phyloP scores from a whole-genome alignment of 2,329 filamentous ascomycete species.

The Xylaria arbuscula region DNA sequence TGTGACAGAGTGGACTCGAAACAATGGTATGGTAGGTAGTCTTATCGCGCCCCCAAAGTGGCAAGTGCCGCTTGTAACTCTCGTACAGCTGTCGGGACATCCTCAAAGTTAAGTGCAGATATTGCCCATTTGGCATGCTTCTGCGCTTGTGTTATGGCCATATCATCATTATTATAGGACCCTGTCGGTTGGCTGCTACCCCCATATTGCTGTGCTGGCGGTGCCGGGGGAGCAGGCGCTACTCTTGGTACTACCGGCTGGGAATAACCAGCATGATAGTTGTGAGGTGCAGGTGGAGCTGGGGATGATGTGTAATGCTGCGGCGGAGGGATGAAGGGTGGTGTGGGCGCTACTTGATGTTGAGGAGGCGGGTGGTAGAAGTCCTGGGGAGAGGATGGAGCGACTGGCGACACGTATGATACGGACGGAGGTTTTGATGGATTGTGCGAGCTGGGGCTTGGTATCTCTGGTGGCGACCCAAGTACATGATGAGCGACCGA shows the following conservation, averaged over 20 bases:
- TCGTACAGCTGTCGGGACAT: conserved; percentile 87
- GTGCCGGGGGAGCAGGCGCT: conserved; percentile 33
- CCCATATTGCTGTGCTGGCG: conserved; percentile 42
- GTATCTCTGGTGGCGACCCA: conserved; percentile 44
- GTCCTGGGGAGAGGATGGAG: conserved; percentile 49
- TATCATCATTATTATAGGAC: conserved; percentile 71
- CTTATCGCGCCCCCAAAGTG: conserved; percentile 71
- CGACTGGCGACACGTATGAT: conserved; percentile 48
- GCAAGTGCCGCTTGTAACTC: conserved; percentile 82
- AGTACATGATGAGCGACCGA: conserved; percentile 37
- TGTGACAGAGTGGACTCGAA: not conserved
- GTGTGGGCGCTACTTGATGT: conserved; percentile 45
- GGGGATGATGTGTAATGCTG: conserved; percentile 42
- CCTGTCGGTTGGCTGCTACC: conserved; percentile 41
- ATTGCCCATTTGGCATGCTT: conserved; percentile 98
- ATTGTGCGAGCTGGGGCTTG: conserved; percentile 42
- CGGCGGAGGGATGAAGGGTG: conserved; percentile 42
- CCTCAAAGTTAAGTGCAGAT: conserved; percentile 95
- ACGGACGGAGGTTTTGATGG: conserved; percentile 46
- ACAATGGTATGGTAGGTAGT: not conserved
- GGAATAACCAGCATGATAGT: conserved; percentile 39
- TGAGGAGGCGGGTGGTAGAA: conserved; percentile 51
- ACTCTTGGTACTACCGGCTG: conserved; percentile 43
- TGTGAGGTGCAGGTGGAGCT: conserved; percentile 43
- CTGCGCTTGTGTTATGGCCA: conserved; percentile 80